These are phyloP conservation scores for Boletus speciosus DNA, from an alignment of 768 basidiomycete genomes.

Conservation along the genomic window DNA sequence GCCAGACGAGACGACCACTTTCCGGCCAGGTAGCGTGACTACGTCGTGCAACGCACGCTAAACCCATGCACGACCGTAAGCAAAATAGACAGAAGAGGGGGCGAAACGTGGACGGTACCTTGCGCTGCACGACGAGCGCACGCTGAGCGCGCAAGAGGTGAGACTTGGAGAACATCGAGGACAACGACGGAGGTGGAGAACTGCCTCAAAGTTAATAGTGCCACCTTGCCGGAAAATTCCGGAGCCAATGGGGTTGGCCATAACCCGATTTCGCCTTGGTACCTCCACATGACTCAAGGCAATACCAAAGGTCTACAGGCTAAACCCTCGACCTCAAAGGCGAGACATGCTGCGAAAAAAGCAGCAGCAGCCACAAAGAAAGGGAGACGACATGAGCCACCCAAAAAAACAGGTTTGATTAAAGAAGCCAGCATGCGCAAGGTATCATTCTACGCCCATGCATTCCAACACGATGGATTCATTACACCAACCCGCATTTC, in stretches of 20 bases:
- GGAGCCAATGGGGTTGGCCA: background rate
- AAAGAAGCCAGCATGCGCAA: conserved; percentile 77
- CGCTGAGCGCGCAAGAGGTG: conserved; percentile 53
- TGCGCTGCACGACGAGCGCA: conserved; percentile 42
- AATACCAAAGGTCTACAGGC: conserved; percentile 72
- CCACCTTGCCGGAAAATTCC: conserved; percentile 26
- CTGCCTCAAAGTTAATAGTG: background rate
- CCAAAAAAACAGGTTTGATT: conserved; percentile 73
- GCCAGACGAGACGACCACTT: conserved; percentile 73
- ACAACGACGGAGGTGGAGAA: conserved; percentile 12
- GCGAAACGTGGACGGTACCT: conserved; percentile 32
- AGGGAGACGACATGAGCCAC: conserved; percentile 72
- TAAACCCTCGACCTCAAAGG: conserved; percentile 44
- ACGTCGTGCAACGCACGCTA: conserved; percentile 78
- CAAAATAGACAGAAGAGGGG: background rate
- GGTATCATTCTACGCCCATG: conserved; percentile 36
- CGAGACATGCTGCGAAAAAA: conserved; percentile 64
- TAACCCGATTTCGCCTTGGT: background rate
- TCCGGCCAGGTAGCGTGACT: conserved; percentile 51
- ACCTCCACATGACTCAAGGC: conserved; percentile 68
- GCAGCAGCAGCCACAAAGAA: conserved; percentile 74
- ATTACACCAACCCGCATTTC: background rate
- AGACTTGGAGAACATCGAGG: conserved; percentile 43
- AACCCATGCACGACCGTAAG: background rate
- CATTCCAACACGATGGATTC: background rate